A percentile compares a stretch with the other conserved stretches of the same genome.
Evolutionary conservation across 164 flowering plant species (phyloP).

Genomic region (Magnolia kwangsiensis): DNA sequence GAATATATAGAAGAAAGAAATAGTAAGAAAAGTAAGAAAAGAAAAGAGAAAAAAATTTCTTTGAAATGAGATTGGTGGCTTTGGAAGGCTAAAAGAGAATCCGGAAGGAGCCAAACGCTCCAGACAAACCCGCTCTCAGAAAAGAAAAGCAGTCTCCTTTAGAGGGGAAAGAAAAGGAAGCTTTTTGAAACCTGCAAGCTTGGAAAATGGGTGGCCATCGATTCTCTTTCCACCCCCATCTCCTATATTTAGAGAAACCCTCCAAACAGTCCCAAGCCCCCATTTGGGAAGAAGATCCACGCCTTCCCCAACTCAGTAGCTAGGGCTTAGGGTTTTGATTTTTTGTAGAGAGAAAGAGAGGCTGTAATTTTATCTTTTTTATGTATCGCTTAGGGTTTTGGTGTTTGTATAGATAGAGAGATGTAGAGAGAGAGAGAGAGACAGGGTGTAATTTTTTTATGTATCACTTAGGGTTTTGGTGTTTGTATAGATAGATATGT

Average conservation of each 20-base stretch:
- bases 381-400: not conserved
- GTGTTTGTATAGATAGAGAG: not conserved
- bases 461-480: not conserved
- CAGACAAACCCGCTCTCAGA: slow-evolving; percentile 13
- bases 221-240: slow-evolving; percentile 2
- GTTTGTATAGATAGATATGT: too few species aligned
- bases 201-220: slow-evolving; percentile 13
- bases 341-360: not conserved
- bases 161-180: slow-evolving; percentile 5
- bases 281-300: slow-evolving; percentile 2
- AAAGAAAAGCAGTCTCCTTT: slow-evolving; percentile 10
- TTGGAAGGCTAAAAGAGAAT: slow-evolving; percentile 19
- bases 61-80: slow-evolving; percentile 10
- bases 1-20: not conserved
- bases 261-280: not conserved
- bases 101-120: slow-evolving; percentile 12
- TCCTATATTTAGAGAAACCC: slow-evolving; percentile 5
- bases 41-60: not conserved
- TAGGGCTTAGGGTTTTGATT: not conserved
- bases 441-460: not conserved
- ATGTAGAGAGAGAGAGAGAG: not conserved
- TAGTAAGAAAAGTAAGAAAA: not conserved
- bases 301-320: not conserved
- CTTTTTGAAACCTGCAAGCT: slow-evolving; percentile 15
- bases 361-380: not conserved